Evolutionary conservation across 768 basidiomycete species (phyloP).

Genomic region (Tricholoma matsutake): DNA sequence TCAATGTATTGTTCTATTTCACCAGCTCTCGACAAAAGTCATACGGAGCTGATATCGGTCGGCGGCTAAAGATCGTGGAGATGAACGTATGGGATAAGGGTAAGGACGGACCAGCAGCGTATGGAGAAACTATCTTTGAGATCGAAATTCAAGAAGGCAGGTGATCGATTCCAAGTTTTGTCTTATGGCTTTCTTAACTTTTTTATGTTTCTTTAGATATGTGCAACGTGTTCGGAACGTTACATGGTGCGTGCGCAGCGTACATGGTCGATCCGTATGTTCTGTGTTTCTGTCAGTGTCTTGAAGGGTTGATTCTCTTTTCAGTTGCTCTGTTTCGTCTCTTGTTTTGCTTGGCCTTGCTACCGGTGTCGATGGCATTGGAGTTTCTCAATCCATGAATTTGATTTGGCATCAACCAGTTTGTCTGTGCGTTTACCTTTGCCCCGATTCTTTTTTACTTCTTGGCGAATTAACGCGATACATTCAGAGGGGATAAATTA

Average conservation of each 20-base stretch:
- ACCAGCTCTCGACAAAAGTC: conserved; percentile 31
- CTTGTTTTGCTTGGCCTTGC: conserved; percentile 39
- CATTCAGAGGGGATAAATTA: conserved; percentile 38
- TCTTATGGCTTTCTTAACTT: background rate
- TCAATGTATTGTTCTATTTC: conserved; percentile 35
- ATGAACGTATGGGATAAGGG: conserved; percentile 31
- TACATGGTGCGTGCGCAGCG: conserved; percentile 59
- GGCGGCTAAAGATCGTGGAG: conserved; percentile 33
- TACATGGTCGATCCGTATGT: conserved; percentile 54
- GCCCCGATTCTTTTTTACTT: background rate
- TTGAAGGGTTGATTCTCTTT: background rate
- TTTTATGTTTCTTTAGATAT: conserved; percentile 39
- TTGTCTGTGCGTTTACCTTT: conserved; percentile 27
- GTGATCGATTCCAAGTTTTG: background rate
- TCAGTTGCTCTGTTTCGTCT: conserved; percentile 43
- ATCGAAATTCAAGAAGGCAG: conserved; percentile 36
- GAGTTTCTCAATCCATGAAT: conserved; percentile 51
- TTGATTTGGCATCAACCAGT: conserved; percentile 46
- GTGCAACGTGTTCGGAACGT: conserved; percentile 43
- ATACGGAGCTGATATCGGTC: conserved; percentile 37
- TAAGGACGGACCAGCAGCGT: conserved; percentile 8
- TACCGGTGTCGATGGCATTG: conserved; percentile 39
- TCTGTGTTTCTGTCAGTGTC: background rate
- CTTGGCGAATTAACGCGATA: background rate
- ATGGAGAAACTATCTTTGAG: conserved; percentile 38